Evolutionary conservation across 2,329 filamentous ascomycete genomes (phyloP), one percentile per base, ranked within the genome.

Genomic region (Pseudogymnoascus sp.): DNA sequence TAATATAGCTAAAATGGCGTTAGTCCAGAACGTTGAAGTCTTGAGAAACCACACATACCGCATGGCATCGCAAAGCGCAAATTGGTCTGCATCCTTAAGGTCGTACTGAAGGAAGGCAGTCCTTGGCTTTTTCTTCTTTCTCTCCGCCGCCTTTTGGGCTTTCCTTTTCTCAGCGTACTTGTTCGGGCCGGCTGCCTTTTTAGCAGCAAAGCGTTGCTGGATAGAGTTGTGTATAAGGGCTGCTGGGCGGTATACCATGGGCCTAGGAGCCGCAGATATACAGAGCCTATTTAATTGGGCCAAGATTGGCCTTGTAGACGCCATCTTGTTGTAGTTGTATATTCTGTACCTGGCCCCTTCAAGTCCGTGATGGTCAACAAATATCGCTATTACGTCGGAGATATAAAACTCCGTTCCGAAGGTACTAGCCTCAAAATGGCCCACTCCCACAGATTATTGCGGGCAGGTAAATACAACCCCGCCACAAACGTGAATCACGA

Each of bases 41-140:
- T 16, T 50, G 2, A 14, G 61, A 37, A 53, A 56, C 50, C 6
- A 16, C 1, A 73, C 81, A 64, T 78, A 91, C 91, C 93, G 86
- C 86, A 99, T 95, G 14, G 95, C 96, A 79, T 99, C 95, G 68
- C 91, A 89, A 33, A 99, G 81, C 0, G 91, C 85, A 72, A 89
- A 96, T 71, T 90, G 88, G 37, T 91, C 81, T 24, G 67, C 66
- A 59, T 71, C 70, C 46, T 68, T 72, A 63, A 75, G 65, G 68
- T 76, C 70, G 66, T 72, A 74, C 66, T 75, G 69, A 61, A 68
- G 68, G 66, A 70, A 76, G 14, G 68, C 63, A 10, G 71, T 72
- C 31, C 70, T 69, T 12, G 67, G 62, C 66, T 74, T 72, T 66
- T 69, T 74, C 62, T 72, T 69, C 66, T 74, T 73, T 61, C 67